Conservation (phyloP, 106 monocot genomes). For the Allium cepa region DNA sequence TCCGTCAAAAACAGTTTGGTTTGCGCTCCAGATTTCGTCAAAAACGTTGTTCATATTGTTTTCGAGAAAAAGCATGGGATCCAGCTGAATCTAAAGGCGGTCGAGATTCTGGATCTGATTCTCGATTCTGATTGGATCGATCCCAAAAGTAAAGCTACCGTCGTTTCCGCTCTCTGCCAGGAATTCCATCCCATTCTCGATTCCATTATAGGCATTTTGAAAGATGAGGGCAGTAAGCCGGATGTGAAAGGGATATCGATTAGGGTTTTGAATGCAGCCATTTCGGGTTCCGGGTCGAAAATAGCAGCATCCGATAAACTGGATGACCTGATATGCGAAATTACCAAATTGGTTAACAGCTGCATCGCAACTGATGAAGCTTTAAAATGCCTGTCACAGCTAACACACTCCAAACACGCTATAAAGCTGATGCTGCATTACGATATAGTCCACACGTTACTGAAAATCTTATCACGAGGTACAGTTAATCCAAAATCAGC, state of each 20-base stretch:
- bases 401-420: constrained; percentile 10
- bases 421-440: constrained; percentile 25
- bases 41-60: not conserved
- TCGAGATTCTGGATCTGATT: constrained; percentile 13
- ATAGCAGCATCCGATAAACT: not conserved
- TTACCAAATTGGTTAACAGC: not conserved
- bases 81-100: not conserved
- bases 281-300: not conserved
- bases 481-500: constrained; percentile 6
- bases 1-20: constrained; percentile 15
- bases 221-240: not conserved
- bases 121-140: constrained; percentile 7
- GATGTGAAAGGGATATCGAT: constrained; percentile 14
- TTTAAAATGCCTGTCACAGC: constrained; percentile 26
- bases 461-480: constrained; percentile 4
- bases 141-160: not conserved
- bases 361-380: constrained; percentile 11
- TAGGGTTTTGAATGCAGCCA: constrained; percentile 12
- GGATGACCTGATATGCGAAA: not conserved
- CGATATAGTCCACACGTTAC: constrained; percentile 15
- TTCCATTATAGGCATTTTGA: not conserved
- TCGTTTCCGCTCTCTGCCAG: constrained; percentile 9
- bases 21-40: not conserved
- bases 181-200: not conserved
- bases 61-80: not conserved